A percentile compares a stretch with the other conserved stretches of the same genome.
phyloP scores from a whole-genome alignment of 768 basidiomycete genomes.

The Cystofilobasidium ferigula region DNA sequence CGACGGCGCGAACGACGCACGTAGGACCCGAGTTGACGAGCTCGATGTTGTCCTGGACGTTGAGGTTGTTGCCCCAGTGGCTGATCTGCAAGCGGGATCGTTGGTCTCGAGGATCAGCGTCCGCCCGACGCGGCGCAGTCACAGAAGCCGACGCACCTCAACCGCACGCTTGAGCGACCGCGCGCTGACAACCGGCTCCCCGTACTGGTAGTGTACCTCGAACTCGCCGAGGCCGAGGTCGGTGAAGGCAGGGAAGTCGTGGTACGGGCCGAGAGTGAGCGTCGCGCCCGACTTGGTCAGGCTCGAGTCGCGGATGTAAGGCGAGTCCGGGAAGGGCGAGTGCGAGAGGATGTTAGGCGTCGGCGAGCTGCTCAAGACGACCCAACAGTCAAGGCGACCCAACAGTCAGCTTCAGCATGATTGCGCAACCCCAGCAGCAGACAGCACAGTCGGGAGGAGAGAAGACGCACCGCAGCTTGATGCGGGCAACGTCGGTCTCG shows the following conservation, averaged over 20 bases:
- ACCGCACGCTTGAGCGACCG: slow-evolving; percentile 59
- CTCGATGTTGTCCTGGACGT: slow-evolving; percentile 75
- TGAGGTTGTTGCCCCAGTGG: slow-evolving; percentile 92
- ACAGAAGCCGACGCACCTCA: slow-evolving; percentile 44
- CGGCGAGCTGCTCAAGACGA: slow-evolving; percentile 48
- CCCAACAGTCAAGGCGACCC: too few relatives aligned
- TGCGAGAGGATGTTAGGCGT: slow-evolving; percentile 60
- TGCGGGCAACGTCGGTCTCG: slow-evolving; percentile 63
- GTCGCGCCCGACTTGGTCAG: slow-evolving; percentile 68
- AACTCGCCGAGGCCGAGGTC: slow-evolving; percentile 48
- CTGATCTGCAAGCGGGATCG: slow-evolving; percentile 44
- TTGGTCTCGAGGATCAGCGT: not conserved
- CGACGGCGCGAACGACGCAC: slow-evolving; percentile 49
- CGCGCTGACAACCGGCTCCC: slow-evolving; percentile 69
- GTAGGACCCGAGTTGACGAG: slow-evolving; percentile 80
- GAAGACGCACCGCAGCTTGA: slow-evolving; percentile 64
- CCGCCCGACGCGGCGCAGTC: not conserved
- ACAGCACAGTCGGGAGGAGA: not conserved
- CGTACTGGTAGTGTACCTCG: slow-evolving; percentile 67
- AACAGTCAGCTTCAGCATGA: too few relatives aligned
- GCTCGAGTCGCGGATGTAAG: slow-evolving; percentile 49
- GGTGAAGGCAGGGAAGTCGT: slow-evolving; percentile 55
- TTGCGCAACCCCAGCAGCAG: too few relatives aligned
- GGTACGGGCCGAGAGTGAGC: slow-evolving; percentile 80
- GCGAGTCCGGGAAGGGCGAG: slow-evolving; percentile 39